Conservation (phyloP, 148 eudicot species). For the Cornus controversa region DNA sequence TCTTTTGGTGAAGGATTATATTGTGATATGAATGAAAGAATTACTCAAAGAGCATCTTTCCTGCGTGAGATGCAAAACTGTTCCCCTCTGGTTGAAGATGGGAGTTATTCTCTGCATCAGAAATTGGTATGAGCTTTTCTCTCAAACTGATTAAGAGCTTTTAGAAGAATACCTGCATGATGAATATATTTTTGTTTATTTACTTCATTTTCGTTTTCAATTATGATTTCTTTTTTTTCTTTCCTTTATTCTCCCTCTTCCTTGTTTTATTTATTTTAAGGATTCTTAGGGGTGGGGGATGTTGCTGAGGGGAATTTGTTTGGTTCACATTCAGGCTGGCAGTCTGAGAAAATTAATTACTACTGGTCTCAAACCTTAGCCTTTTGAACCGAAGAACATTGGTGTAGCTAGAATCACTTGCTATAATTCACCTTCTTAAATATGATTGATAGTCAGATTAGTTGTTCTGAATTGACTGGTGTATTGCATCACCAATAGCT, state of each 20-base stretch:
- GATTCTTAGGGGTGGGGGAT: background rate
- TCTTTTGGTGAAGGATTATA: conserved; percentile 18
- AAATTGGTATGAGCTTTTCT: conserved; percentile 23
- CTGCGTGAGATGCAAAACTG: conserved; percentile 25
- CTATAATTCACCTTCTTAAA: background rate
- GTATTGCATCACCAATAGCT: background rate
- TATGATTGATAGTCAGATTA: background rate
- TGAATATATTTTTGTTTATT: background rate
- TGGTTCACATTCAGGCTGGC: background rate
- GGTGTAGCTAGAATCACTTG: background rate
- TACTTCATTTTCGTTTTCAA: too few relatives aligned
- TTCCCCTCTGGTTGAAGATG: conserved; percentile 24
- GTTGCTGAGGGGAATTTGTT: background rate
- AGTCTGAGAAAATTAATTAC: background rate
- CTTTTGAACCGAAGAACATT: background rate
- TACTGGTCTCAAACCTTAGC: background rate
- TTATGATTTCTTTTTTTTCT: too few relatives aligned
- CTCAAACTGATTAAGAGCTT: background rate
- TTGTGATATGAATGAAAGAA: conserved; percentile 35
- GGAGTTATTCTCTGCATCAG: conserved; percentile 19
- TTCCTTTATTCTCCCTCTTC: too few relatives aligned
- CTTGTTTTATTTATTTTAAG: background rate
- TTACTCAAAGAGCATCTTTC: conserved; percentile 3
- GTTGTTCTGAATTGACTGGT: background rate
- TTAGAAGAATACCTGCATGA: background rate